Conservation (phyloP, 2,329 filamentous ascomycete genomes). For the Annulohypoxylon truncatum region DNA sequence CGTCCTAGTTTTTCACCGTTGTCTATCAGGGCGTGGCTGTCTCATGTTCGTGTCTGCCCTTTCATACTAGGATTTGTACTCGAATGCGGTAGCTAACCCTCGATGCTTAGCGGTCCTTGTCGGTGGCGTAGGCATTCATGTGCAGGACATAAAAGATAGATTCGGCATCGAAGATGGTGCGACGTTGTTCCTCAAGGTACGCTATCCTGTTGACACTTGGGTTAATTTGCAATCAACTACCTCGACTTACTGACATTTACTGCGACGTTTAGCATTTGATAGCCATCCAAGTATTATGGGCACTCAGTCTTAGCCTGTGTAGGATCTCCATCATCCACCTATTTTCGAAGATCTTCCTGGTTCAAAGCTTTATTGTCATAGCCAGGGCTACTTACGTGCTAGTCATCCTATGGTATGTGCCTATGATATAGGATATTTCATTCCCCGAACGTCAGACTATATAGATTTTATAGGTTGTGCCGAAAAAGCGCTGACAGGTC, state of each 20-base stretch:
- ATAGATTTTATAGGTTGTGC: neutral
- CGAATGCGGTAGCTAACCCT: slow-evolving; percentile 11
- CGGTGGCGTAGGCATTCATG: slow-evolving; percentile 42
- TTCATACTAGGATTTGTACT: neutral
- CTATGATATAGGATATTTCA: neutral
- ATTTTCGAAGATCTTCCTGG: slow-evolving; percentile 47
- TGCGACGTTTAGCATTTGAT: slow-evolving; percentile 32
- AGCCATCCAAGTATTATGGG: slow-evolving; percentile 50
- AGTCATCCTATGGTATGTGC: slow-evolving; percentile 42
- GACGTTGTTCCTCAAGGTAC: slow-evolving; percentile 35
- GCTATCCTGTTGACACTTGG: neutral
- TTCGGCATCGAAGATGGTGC: slow-evolving; percentile 34
- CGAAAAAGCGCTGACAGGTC: neutral
- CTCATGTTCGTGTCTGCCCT: slow-evolving; percentile 32
- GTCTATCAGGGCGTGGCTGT: slow-evolving; percentile 37
- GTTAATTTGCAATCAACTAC: neutral
- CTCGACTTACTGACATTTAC: slow-evolving; percentile 6
- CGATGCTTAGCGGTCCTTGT: slow-evolving; percentile 38
- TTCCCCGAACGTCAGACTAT: too few species aligned
- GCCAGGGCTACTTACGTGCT: slow-evolving; percentile 43
- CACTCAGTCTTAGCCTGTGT: slow-evolving; percentile 45
- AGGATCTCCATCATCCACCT: slow-evolving; percentile 50
- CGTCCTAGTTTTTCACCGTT: slow-evolving; percentile 28
- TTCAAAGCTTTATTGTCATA: slow-evolving; percentile 42
- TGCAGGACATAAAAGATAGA: slow-evolving; percentile 35